phyloP scores from a whole-genome alignment of 768 basidiomycete genomes.

The Suillus subaureus region DNA sequence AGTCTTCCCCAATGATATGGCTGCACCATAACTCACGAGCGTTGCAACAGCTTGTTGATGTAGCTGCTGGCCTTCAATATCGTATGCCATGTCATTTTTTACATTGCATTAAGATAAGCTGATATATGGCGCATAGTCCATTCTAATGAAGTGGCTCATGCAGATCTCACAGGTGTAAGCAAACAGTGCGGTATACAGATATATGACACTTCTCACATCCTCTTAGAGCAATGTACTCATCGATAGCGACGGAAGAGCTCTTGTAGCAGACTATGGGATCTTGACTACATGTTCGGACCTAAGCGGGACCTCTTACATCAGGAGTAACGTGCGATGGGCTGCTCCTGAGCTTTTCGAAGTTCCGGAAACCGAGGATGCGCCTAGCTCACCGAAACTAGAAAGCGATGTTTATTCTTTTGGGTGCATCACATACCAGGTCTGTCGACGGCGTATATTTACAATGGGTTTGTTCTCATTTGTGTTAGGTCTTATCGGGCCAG shows the following conservation, averaged over 20 bases:
- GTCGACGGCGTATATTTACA: not conserved
- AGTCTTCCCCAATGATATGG: not conserved
- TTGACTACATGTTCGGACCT: not conserved
- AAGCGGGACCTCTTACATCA: conserved; percentile 12
- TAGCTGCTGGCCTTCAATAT: conserved; percentile 13
- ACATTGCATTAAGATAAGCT: not conserved
- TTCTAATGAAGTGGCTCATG: not conserved
- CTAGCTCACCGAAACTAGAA: not conserved
- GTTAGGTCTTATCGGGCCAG: conserved; percentile 3
- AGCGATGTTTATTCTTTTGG: conserved; percentile 17
- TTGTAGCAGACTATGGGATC: conserved; percentile 1
- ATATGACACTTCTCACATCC: not conserved
- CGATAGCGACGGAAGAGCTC: not conserved
- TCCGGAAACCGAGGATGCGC: conserved; percentile 13
- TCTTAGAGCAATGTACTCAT: conserved; percentile 4
- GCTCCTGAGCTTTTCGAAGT: conserved; percentile 31
- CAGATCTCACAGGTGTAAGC: conserved; percentile 6
- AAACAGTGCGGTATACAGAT: not conserved
- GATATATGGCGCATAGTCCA: not conserved
- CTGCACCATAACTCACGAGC: not conserved
- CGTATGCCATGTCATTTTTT: conserved; percentile 4
- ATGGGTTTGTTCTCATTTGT: not conserved
- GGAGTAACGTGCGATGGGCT: conserved; percentile 32
- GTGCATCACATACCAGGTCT: conserved; percentile 30
- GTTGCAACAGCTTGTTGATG: conserved; percentile 7